Percentiles rank a stretch among this genome's conserved stretches.
Evolutionary conservation across 768 basidiomycete species (phyloP).

Genomic region (Dictyophora rubrovolvata): DNA sequence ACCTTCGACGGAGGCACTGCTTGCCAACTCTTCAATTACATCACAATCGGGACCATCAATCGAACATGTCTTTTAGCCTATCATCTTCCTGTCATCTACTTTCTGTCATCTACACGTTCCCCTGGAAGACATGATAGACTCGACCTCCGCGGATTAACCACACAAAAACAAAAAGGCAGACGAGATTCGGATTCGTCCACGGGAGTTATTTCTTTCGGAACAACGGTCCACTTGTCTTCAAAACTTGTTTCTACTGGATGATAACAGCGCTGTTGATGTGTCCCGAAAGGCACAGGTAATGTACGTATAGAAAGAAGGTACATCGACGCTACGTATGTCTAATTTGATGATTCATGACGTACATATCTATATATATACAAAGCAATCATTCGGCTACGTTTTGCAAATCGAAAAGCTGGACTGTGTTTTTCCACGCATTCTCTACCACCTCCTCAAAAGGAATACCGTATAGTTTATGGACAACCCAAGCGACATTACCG

Average conservation of each 20-base stretch:
- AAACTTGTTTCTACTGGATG: slow-evolving; percentile 38
- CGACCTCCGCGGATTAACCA: slow-evolving; percentile 46
- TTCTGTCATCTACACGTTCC: slow-evolving; percentile 2
- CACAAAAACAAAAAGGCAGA: slow-evolving; percentile 25
- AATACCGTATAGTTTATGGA: slow-evolving; percentile 37
- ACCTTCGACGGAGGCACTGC: slow-evolving; percentile 55
- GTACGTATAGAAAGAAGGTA: not conserved
- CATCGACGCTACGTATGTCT: no score
- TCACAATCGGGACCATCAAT: slow-evolving; percentile 18
- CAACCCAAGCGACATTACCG: slow-evolving; percentile 65
- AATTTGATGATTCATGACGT: no score
- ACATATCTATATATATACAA: not conserved
- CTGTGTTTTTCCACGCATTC: slow-evolving; percentile 53
- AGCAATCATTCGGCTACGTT: slow-evolving; percentile 15
- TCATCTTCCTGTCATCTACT: slow-evolving; percentile 46
- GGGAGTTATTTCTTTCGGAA: slow-evolving; percentile 69
- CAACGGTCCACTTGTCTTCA: slow-evolving; percentile 72
- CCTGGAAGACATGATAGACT: slow-evolving; percentile 50
- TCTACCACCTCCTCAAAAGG: slow-evolving; percentile 46
- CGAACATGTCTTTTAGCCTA: slow-evolving; percentile 57
- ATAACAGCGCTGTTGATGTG: not conserved
- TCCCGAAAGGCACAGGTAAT: not conserved
- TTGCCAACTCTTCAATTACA: slow-evolving; percentile 43
- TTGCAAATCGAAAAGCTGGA: slow-evolving; percentile 45
- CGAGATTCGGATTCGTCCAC: slow-evolving; percentile 51